Conservation (phyloP, 2,329 filamentous ascomycete genomes). For the Metarhizium anisopliae region DNA sequence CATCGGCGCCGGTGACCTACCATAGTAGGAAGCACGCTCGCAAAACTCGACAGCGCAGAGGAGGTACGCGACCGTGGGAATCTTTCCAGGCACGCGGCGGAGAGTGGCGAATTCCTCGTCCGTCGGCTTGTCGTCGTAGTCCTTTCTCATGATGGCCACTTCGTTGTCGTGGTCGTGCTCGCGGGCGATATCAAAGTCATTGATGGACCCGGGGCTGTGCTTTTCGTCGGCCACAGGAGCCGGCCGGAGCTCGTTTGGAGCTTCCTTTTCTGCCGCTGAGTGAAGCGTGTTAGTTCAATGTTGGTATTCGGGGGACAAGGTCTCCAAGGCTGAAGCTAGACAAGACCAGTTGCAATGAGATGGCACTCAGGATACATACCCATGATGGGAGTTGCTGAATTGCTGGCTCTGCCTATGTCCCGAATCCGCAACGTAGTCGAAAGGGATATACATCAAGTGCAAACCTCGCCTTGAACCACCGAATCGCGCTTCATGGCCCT, state of each 20-base stretch:
- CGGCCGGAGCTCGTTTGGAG: neutral
- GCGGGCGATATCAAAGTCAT: neutral
- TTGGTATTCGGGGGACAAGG: neutral
- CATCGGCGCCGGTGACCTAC: slow-evolving; percentile 20
- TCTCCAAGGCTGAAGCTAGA: too few species aligned
- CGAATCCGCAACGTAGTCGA: too few species aligned
- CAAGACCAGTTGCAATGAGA: too few species aligned
- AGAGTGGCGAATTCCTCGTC: slow-evolving; percentile 44
- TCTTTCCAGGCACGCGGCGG: slow-evolving; percentile 39
- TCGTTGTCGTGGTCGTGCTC: neutral
- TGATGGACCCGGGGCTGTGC: neutral
- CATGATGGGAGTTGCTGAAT: too few species aligned
- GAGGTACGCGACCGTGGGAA: slow-evolving; percentile 44
- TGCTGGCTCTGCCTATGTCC: too few species aligned
- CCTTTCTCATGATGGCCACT: slow-evolving; percentile 9
- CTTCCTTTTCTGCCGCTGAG: neutral
- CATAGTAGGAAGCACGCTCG: slow-evolving; percentile 53
- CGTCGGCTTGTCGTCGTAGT: slow-evolving; percentile 36
- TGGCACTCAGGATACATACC: too few species aligned
- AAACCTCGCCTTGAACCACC: too few species aligned
- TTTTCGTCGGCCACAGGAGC: neutral
- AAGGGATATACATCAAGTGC: too few species aligned
- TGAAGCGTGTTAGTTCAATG: neutral
- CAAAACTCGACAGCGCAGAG: slow-evolving; percentile 52
- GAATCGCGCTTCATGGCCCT: too few species aligned